Conservation (phyloP, 2,329 filamentous ascomycete species). For the Tolypocladium tundrense region DNA sequence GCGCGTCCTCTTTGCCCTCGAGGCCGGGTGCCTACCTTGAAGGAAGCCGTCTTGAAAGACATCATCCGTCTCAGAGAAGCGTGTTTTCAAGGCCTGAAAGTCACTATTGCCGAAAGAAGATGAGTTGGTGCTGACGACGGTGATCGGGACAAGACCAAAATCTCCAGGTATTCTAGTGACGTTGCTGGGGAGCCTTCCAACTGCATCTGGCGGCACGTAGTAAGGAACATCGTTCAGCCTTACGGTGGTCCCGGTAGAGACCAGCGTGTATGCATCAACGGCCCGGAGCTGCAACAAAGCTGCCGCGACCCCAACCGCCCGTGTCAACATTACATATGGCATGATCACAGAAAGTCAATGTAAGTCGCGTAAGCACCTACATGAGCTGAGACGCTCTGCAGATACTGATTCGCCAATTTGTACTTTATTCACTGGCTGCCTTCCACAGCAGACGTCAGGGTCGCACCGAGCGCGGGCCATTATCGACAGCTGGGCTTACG, state of each 20-base stretch:
- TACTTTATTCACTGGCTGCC: neutral
- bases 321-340: neutral
- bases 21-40: neutral
- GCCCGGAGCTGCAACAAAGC: neutral
- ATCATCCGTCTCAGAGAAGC: constrained; percentile 3
- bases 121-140: neutral
- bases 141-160: neutral
- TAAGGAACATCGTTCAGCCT: constrained; percentile 3
- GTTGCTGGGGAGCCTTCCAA: neutral
- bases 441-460: neutral
- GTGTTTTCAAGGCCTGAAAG: neutral
- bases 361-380: neutral
- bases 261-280: neutral
- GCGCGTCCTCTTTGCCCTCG: neutral
- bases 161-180: neutral
- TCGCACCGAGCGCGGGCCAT: neutral
- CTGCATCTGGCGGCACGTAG: constrained; percentile 5
- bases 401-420: neutral
- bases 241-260: constrained; percentile 5
- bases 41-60: constrained; percentile 7
- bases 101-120: neutral
- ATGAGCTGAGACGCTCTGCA: neutral
- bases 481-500: neutral
- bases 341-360: neutral
- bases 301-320: neutral